Percentiles rank a stretch among this genome's conserved stretches.
phyloP scores from a whole-genome alignment of 1,284 basidiomycete species.

The Pisolithus thermaeus region DNA sequence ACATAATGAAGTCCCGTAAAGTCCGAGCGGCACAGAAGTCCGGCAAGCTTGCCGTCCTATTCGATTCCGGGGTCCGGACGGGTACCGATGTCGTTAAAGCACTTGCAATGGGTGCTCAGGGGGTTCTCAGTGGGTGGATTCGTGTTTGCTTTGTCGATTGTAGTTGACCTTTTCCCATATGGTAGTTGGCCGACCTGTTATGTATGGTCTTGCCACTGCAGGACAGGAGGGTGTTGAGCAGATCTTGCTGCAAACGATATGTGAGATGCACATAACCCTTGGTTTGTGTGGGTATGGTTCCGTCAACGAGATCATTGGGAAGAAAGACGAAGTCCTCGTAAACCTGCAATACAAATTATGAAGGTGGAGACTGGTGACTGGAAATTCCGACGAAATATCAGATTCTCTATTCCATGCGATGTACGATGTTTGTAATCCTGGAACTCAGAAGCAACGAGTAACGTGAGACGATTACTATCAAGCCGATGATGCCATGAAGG shows the following conservation, averaged over 20 bases:
- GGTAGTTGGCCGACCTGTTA: slow-evolving; percentile 51
- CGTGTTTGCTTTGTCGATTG: neutral
- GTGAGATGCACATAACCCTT: slow-evolving; percentile 56
- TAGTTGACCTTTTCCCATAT: neutral
- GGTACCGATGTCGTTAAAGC: slow-evolving; percentile 78
- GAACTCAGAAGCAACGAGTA: too few relatives aligned
- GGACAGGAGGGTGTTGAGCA: slow-evolving; percentile 64
- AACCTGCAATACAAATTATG: slow-evolving; percentile 15
- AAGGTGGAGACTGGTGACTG: neutral
- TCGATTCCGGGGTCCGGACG: slow-evolving; percentile 77
- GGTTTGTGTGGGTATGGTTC: slow-evolving; percentile 43
- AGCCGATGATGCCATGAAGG: too few relatives aligned
- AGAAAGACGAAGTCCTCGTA: slow-evolving; percentile 31
- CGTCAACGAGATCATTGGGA: slow-evolving; percentile 44
- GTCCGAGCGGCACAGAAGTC: slow-evolving; percentile 52
- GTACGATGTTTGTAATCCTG: too few relatives aligned
- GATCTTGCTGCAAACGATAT: slow-evolving; percentile 46
- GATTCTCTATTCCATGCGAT: too few relatives aligned
- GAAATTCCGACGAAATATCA: neutral
- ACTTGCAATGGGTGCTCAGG: slow-evolving; percentile 63
- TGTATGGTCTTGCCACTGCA: slow-evolving; percentile 59
- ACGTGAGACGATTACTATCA: too few relatives aligned
- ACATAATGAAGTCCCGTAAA: slow-evolving; percentile 52
- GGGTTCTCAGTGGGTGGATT: slow-evolving; percentile 47
- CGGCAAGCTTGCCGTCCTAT: slow-evolving; percentile 65